These are phyloP conservation scores for Aspergillus oerlinghausenensis DNA, from an alignment of 2,329 filamentous ascomycete genomes.

Conservation along the genomic window DNA sequence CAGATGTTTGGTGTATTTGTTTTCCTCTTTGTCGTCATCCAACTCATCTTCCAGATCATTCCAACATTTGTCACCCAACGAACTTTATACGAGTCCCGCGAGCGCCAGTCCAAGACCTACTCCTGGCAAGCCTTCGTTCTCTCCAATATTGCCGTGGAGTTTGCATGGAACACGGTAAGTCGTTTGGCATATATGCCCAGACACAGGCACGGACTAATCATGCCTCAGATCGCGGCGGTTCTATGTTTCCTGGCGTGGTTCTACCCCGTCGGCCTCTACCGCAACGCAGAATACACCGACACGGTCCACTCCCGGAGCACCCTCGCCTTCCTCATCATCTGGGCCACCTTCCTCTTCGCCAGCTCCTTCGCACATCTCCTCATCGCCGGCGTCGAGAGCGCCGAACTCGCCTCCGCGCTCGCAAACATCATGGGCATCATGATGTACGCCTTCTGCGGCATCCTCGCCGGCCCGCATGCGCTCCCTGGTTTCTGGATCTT, in stretches of 20 bases:
- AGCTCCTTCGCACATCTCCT: conserved; percentile 65
- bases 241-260: conserved; percentile 61
- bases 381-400: conserved; percentile 45
- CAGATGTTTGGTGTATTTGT: conserved; percentile 86
- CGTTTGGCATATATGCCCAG: neutral
- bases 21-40: conserved; percentile 69
- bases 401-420: neutral
- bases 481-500: conserved; percentile 6
- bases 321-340: conserved; percentile 58
- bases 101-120: conserved; percentile 62
- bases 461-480: neutral
- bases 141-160: conserved; percentile 64
- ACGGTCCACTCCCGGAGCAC: conserved; percentile 48
- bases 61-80: conserved; percentile 53
- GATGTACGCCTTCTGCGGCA: conserved; percentile 6
- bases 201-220: neutral
- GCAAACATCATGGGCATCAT: conserved; percentile 2
- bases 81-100: conserved; percentile 53
- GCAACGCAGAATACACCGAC: conserved; percentile 29
- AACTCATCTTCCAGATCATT: conserved; percentile 47
- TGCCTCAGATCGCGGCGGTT: conserved; percentile 46
- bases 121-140: conserved; percentile 67
- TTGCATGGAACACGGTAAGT: conserved; percentile 51
- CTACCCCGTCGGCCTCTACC: conserved; percentile 50
- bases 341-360: conserved; percentile 63